phyloP scores from a whole-genome alignment of 768 basidiomycete genomes.

The Tylopilus vinaceipallidus region DNA sequence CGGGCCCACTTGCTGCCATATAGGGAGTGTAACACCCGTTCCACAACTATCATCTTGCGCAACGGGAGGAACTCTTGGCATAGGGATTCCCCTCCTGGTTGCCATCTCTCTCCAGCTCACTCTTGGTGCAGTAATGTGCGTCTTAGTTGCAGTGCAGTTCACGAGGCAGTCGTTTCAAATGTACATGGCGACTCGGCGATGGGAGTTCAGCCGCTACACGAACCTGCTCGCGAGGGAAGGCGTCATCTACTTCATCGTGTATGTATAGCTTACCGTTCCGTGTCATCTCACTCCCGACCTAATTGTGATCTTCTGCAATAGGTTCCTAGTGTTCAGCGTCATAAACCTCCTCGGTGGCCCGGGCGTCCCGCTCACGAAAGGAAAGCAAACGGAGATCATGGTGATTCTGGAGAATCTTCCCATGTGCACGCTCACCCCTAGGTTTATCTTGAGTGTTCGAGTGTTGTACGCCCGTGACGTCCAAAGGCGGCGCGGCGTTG shows the following conservation, averaged over 20 bases:
- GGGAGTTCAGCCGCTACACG: not conserved
- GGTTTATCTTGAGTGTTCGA: not conserved
- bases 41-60: not conserved
- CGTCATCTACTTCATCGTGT: not conserved
- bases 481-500: not conserved
- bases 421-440: not conserved
- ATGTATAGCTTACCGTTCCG: conserved; percentile 33
- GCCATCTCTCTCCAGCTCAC: not conserved
- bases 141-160: not conserved
- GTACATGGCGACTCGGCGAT: not conserved
- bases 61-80: no score
- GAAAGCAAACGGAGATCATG: no score
- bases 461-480: not conserved
- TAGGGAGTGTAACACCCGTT: not conserved
- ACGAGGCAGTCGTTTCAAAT: not conserved
- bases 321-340: not conserved
- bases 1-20: no score
- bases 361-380: not conserved
- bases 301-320: not conserved
- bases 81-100: not conserved
- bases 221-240: not conserved
- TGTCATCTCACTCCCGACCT: not conserved
- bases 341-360: not conserved
- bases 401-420: not conserved
- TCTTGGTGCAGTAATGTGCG: not conserved